Percentiles rank a stretch among this genome's conserved stretches.
Evolutionary conservation across 2,329 filamentous ascomycete species (phyloP).

Genomic region (Chrysoporthe cubensis): DNA sequence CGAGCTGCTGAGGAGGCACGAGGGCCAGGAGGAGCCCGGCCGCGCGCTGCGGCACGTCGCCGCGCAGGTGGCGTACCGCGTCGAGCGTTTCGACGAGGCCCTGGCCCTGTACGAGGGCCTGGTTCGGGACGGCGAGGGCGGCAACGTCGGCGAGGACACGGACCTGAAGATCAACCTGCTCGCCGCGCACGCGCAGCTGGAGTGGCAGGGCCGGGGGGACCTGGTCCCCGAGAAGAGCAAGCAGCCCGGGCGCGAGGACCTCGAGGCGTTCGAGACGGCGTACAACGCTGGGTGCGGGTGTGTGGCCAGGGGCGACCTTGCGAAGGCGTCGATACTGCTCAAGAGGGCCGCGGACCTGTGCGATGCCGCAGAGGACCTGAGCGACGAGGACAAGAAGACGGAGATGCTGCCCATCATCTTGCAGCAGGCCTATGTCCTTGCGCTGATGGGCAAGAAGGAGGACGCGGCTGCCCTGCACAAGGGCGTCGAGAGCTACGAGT

Average conservation of each 20-base stretch:
- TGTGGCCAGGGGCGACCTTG: slow-evolving; percentile 70
- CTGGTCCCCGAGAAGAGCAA: slow-evolving; percentile 56
- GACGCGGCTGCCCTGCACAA: slow-evolving; percentile 68
- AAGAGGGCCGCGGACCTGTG: slow-evolving; percentile 74
- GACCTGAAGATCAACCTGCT: slow-evolving; percentile 78
- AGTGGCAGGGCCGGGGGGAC: slow-evolving; percentile 66
- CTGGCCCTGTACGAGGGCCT: slow-evolving; percentile 66
- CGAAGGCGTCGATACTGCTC: slow-evolving; percentile 67
- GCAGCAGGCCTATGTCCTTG: slow-evolving; percentile 75
- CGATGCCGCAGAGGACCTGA: slow-evolving; percentile 72
- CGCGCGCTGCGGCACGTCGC: slow-evolving; percentile 56
- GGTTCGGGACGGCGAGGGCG: slow-evolving; percentile 46
- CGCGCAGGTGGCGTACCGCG: slow-evolving; percentile 73
- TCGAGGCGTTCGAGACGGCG: slow-evolving; percentile 79
- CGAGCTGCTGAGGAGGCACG: slow-evolving; percentile 40
- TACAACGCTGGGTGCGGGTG: slow-evolving; percentile 79
- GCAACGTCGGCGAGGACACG: slow-evolving; percentile 65
- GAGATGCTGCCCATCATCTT: slow-evolving; percentile 77
- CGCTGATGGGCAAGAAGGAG: slow-evolving; percentile 65
- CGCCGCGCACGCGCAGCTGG: slow-evolving; percentile 72
- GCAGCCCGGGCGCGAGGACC: slow-evolving; percentile 60
- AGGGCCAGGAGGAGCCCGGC: neutral
- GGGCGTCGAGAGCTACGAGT: slow-evolving; percentile 66
- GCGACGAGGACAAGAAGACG: slow-evolving; percentile 72
- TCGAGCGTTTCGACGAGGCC: slow-evolving; percentile 72